These are phyloP conservation scores for Stellera chamaejasme DNA, from an alignment of 345 rosid species.

Conservation along the genomic window DNA sequence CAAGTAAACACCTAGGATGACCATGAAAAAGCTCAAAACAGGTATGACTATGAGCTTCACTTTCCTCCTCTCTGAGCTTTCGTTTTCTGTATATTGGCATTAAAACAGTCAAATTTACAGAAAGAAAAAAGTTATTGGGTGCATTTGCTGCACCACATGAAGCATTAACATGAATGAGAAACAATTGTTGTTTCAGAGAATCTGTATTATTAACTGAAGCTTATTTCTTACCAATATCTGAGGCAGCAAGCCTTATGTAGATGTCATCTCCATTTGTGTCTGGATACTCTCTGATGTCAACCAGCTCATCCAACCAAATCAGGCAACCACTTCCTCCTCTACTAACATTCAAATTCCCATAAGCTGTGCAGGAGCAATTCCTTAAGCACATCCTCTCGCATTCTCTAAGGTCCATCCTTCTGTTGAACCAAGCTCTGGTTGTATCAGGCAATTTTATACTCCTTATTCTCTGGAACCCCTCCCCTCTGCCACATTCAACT, in stretches of 20 bases:
- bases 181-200: no score
- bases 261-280: slow-evolving; percentile 25
- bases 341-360: slow-evolving; percentile 27
- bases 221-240: slow-evolving; percentile 19
- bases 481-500: slow-evolving; percentile 20
- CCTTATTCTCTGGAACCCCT: slow-evolving; percentile 23
- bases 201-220: no score
- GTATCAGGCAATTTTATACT: slow-evolving; percentile 43
- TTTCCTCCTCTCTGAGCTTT: no score
- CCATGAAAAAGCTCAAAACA: no score
- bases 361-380: slow-evolving; percentile 54
- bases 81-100: no score
- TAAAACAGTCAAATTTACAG: no score
- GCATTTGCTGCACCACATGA: no score
- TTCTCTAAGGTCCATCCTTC: slow-evolving; percentile 21
- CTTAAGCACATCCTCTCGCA: slow-evolving; percentile 26
- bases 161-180: no score
- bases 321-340: slow-evolving; percentile 37
- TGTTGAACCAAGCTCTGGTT: slow-evolving; percentile 14
- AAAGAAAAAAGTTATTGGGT: no score
- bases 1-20: no score
- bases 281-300: slow-evolving; percentile 29
- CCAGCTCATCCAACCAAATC: slow-evolving; percentile 31
- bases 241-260: slow-evolving; percentile 31
- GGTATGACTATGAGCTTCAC: no score